Conservation (phyloP, 1,284 basidiomycete species). For the Sanghuangporus baumii region DNA sequence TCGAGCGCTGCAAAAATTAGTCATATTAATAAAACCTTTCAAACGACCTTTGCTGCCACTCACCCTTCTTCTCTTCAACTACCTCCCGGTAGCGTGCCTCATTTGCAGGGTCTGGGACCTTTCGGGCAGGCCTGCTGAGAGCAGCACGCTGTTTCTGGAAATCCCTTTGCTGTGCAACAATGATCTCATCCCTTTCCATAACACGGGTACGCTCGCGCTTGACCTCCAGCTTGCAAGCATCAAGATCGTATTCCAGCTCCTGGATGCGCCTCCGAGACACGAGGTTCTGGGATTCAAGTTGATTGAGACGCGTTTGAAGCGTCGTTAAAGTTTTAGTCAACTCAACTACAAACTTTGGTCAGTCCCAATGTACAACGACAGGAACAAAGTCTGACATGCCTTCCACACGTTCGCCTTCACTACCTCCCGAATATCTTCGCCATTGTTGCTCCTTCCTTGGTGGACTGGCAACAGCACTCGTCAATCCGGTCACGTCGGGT, state of each 20-base stretch:
- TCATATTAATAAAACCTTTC: neutral
- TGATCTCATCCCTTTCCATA: conserved; percentile 45
- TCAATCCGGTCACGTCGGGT: conserved; percentile 76
- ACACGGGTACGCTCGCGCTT: conserved; percentile 58
- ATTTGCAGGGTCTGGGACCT: conserved; percentile 31
- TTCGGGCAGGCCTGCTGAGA: conserved; percentile 9
- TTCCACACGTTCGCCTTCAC: conserved; percentile 51
- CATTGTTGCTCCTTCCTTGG: conserved; percentile 48
- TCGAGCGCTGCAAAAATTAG: conserved; percentile 55
- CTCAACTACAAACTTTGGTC: conserved; percentile 37
- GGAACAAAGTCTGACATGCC: conserved; percentile 32
- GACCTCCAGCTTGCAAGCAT: conserved; percentile 70
- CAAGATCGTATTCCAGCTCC: conserved; percentile 79
- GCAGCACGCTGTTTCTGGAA: conserved; percentile 27
- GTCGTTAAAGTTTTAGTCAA: conserved; percentile 54
- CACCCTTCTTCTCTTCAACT: conserved; percentile 83
- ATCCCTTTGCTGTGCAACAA: conserved; percentile 33
- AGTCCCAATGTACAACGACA: neutral
- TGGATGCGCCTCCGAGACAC: conserved; percentile 71
- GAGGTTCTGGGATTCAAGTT: conserved; percentile 76
- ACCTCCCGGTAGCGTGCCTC: conserved; percentile 61
- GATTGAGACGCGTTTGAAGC: conserved; percentile 59
- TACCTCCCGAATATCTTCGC: conserved; percentile 37
- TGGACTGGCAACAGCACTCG: conserved; percentile 67
- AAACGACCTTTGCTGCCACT: neutral